These are phyloP conservation scores for Meripilus lineatus DNA, from an alignment of 1,284 basidiomycete genomes.

Conservation along the genomic window DNA sequence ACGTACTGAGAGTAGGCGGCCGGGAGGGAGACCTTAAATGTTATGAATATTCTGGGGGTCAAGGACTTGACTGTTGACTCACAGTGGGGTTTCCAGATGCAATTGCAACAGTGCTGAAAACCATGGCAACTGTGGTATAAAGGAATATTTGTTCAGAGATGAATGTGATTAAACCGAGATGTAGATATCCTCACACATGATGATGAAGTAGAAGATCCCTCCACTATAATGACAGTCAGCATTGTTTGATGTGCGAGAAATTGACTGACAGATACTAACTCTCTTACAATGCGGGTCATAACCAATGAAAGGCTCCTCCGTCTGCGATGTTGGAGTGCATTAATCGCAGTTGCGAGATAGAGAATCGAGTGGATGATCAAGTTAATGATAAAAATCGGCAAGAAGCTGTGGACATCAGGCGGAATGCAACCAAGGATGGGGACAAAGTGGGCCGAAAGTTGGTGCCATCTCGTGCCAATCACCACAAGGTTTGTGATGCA, in stretches of 20 bases:
- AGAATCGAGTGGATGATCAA: conserved; percentile 20
- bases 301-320: conserved; percentile 13
- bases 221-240: conserved; percentile 14
- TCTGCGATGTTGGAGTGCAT: conserved; percentile 12
- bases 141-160: no score
- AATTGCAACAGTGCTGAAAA: no score
- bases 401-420: conserved; percentile 16
- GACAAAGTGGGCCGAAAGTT: conserved; percentile 7
- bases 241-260: neutral
- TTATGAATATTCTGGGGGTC: no score
- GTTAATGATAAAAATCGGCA: conserved; percentile 20
- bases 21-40: no score
- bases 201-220: conserved; percentile 22
- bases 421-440: conserved; percentile 18
- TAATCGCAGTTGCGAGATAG: conserved; percentile 18
- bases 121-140: no score
- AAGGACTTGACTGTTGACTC: no score
- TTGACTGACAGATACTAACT: conserved; percentile 18
- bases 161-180: no score
- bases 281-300: conserved; percentile 20
- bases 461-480: conserved; percentile 13
- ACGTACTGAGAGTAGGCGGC: no score
- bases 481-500: conserved; percentile 8
- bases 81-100: no score
- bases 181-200: no score